Base-by-base conservation (phyloP, 2,329 filamentous ascomycete species). In the Westerdykella ornata region DNA sequence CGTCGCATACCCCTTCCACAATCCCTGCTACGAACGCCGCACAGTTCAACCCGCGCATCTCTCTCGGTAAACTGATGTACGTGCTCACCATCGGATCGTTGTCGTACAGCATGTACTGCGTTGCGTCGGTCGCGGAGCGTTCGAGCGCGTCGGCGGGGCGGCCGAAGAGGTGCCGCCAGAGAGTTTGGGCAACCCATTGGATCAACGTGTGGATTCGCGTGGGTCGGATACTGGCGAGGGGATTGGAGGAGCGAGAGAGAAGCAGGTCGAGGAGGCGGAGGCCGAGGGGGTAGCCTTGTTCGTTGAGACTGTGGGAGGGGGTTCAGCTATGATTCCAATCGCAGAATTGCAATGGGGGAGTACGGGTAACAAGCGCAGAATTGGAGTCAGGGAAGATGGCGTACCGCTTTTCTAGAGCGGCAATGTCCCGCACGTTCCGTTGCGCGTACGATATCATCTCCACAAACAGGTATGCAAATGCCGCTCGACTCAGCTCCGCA, bases 61-160 rank as follows among this genome's bases (percentile, higher is more conserved):
- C 92, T 59, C 84, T 84, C 13, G 92, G 92, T 39, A 97, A 84
- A 56, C 82, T 88, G 61, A 98, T 85, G 70, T 92, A 97, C 48
- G 84, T 83, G 68, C 96, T 97, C 30, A 97, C 90, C 38, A 97
- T 75, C 16, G 92, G 92, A 65, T 97, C 92, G 69, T 98, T 97
- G 70, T 98, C 92, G 57, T 89, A 87, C 57, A 98, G 92, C 90
- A 98, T 97, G 74, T 97, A 98, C 72, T 97, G 90, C 55, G 92
- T 88, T 7, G 87, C 83, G 39, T 88, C 90, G 39, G 82, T 79
- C 7, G 85, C 82, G 44, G 82, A 87, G 69, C 92, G 89, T 71
- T 98, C 92, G 44, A 98, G 81, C 14, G 88, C 85, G 69, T 97
- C 90, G 19, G 92, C 92, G 42, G 89, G 83, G 1, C 90, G 84